Conservation (phyloP, 2,329 filamentous ascomycete species). For the Dissoconium aciculare region DNA sequence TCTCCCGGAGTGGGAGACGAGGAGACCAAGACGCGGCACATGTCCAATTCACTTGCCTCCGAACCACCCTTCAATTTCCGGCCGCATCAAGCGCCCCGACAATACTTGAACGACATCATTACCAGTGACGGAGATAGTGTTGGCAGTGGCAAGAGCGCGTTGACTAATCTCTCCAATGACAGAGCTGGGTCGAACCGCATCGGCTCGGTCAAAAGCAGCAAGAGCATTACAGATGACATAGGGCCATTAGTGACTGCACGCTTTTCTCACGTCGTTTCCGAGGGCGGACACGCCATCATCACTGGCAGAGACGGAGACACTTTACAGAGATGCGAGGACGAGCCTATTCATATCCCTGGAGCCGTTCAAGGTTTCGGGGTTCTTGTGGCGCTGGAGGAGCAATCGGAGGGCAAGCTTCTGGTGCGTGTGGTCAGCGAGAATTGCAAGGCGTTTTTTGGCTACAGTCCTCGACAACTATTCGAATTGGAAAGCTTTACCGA, state of each 20-base stretch:
- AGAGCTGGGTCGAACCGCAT: slow-evolving; percentile 14
- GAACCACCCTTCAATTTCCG: neutral
- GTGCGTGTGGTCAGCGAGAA: slow-evolving; percentile 74
- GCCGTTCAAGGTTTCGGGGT: slow-evolving; percentile 69
- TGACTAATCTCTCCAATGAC: slow-evolving; percentile 11
- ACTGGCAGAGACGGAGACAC: slow-evolving; percentile 59
- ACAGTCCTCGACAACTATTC: slow-evolving; percentile 63
- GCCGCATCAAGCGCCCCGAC: neutral
- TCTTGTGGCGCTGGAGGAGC: slow-evolving; percentile 58
- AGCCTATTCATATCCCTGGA: slow-evolving; percentile 77
- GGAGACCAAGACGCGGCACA: neutral
- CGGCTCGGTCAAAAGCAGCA: slow-evolving; percentile 19
- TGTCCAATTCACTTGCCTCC: neutral
- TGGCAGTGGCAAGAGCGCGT: slow-evolving; percentile 8
- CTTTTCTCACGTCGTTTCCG: slow-evolving; percentile 63
- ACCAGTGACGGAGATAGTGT: slow-evolving; percentile 6
- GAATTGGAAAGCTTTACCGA: slow-evolving; percentile 62
- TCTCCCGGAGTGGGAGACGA: slow-evolving; percentile 4
- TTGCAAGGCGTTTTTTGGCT: slow-evolving; percentile 57
- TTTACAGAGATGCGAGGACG: slow-evolving; percentile 73
- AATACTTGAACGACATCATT: slow-evolving; percentile 11
- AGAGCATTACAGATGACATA: slow-evolving; percentile 28
- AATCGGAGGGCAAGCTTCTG: slow-evolving; percentile 48
- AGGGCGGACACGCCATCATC: slow-evolving; percentile 67
- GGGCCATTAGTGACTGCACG: slow-evolving; percentile 49